Conservation (phyloP, 2,329 filamentous ascomycete genomes). For the Dothidotthia symphoricarpi region DNA sequence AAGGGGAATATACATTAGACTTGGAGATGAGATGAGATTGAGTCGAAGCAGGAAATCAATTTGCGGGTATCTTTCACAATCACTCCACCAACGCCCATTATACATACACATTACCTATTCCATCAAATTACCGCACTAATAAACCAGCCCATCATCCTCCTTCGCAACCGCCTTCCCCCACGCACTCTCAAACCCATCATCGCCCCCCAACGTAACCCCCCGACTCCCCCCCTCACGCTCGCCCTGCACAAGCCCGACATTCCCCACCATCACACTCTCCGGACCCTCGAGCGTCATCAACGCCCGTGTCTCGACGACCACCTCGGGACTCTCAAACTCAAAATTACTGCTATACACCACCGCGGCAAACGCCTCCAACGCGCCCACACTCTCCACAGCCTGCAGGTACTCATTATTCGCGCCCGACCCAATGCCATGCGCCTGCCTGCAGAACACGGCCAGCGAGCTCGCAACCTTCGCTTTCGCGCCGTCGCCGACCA, state of each 20-base stretch:
- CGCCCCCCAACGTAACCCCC: constrained; percentile 24
- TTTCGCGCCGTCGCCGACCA: constrained; percentile 52
- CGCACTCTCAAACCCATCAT: constrained; percentile 63
- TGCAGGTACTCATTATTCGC: constrained; percentile 51
- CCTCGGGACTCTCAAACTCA: constrained; percentile 50
- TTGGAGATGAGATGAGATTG: no score
- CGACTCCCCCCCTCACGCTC: constrained; percentile 55
- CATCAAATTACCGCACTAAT: constrained; percentile 6
- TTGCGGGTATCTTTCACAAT: no score
- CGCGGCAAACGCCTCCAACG: constrained; percentile 79
- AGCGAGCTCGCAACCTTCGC: constrained; percentile 85
- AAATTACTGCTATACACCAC: constrained; percentile 86
- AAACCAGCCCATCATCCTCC: constrained; percentile 35
- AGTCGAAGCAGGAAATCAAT: no score
- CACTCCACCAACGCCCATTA: background rate
- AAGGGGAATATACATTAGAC: no score
- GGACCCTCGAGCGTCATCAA: constrained; percentile 42
- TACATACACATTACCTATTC: constrained; percentile 1
- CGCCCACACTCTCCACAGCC: constrained; percentile 72
- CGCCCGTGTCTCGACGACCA: constrained; percentile 6
- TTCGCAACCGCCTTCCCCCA: constrained; percentile 64
- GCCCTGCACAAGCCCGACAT: no score
- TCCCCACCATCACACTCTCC: constrained; percentile 29
- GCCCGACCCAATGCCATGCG: constrained; percentile 77
- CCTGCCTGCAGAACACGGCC: constrained; percentile 86